phyloP scores from a whole-genome alignment of 169 alveolate genomes.

The Cryptosporidium ubiquitum region DNA sequence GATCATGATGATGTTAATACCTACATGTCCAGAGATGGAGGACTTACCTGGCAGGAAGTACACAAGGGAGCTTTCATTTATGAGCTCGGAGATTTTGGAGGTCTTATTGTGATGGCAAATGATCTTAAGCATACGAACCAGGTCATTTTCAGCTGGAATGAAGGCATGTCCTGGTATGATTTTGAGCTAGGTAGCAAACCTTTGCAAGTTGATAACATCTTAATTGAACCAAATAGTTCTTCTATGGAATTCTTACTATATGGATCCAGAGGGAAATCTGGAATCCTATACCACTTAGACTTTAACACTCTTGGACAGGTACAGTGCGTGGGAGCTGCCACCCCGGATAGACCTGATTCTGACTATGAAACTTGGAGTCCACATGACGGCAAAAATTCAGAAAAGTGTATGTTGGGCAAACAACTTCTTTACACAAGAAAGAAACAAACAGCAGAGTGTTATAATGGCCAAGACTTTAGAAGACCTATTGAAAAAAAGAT shows the following conservation, averaged over 20 bases:
- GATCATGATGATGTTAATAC: conserved; percentile 91
- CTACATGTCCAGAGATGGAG: conserved; percentile 97
- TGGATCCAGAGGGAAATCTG: conserved; percentile 92
- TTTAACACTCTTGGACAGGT: conserved; percentile 94
- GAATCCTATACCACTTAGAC: conserved; percentile 93
- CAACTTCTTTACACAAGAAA: conserved; percentile 94
- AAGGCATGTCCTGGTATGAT: conserved; percentile 97
- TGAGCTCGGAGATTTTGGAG: conserved; percentile 99
- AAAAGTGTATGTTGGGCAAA: conserved; percentile 91
- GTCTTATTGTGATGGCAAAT: conserved; percentile 96
- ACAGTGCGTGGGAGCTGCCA: conserved; percentile 93
- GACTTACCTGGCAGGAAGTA: conserved; percentile 96
- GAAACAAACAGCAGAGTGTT: conserved; percentile 95
- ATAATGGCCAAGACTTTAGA: conserved; percentile 95
- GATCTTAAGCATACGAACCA: conserved; percentile 87
- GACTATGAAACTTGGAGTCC: conserved; percentile 97
- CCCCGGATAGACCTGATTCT: conserved; percentile 92
- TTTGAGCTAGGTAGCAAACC: conserved; percentile 88
- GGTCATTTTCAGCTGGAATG: conserved; percentile 94
- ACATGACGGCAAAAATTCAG: conserved; percentile 70
- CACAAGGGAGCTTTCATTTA: conserved; percentile 97
- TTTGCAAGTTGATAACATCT: conserved; percentile 92
- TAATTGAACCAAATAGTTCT: conserved; percentile 95
- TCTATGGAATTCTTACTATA: conserved; percentile 94
- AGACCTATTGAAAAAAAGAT: conserved; percentile 87